A percentile compares a stretch with the other conserved stretches of the same genome.
Evolutionary conservation across 768 basidiomycete species (phyloP).

Genomic region (Calocera cornea): DNA sequence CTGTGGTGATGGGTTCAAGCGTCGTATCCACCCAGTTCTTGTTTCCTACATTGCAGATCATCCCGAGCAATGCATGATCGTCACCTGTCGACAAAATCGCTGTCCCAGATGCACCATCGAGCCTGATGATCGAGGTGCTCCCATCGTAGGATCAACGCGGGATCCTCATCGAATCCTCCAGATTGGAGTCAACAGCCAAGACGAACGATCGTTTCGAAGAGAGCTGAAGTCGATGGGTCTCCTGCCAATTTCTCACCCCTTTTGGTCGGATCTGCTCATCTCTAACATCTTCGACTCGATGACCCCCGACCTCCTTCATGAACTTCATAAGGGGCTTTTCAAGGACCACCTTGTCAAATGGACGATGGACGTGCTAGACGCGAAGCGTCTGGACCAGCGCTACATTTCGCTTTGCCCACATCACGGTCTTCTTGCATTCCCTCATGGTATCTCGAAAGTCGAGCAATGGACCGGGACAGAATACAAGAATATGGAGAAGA

Average conservation of each 20-base stretch:
- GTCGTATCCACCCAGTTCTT: no score
- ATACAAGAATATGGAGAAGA: conserved; percentile 21
- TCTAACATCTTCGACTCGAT: conserved; percentile 29
- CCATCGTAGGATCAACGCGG: background rate
- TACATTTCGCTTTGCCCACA: conserved; percentile 15
- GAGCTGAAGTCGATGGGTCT: conserved; percentile 15
- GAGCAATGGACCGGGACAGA: conserved; percentile 8
- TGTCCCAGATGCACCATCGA: conserved; percentile 10
- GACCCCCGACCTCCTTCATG: conserved; percentile 34
- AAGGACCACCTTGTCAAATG: conserved; percentile 33
- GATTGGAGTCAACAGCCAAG: conserved; percentile 22
- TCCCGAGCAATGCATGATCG: conserved; percentile 12
- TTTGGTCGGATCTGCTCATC: conserved; percentile 32
- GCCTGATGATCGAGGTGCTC: background rate
- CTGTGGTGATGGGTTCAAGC: no score
- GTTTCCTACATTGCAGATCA: no score
- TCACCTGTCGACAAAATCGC: conserved; percentile 4
- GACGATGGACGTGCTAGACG: conserved; percentile 15
- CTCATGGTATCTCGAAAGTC: conserved; percentile 5
- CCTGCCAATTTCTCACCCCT: conserved; percentile 20
- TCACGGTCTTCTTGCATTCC: conserved; percentile 9
- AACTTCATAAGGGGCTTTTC: conserved; percentile 37
- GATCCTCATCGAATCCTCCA: conserved; percentile 12
- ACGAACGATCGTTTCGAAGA: no score
- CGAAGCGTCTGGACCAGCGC: conserved; percentile 12